A percentile compares a stretch with the other conserved stretches of the same genome.
Conservation (phyloP, 192 early-diverging fungal genomes). For the Coemansia aciculifera region DNA sequence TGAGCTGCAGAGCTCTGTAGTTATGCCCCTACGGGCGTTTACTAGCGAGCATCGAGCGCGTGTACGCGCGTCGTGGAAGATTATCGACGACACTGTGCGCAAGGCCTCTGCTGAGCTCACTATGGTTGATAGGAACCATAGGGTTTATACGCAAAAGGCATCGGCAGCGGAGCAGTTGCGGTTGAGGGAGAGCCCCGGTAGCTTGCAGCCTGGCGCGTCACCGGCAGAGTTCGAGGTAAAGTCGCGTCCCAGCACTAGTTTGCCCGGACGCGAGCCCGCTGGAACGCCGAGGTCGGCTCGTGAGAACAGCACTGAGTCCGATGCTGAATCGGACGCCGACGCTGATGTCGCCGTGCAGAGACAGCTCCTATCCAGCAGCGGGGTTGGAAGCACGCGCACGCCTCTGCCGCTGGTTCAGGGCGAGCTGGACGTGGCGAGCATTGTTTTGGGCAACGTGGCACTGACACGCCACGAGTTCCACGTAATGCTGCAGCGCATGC, state of each 20-base stretch:
- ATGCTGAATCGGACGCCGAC: constrained; percentile 25
- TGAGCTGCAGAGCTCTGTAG: constrained; percentile 47
- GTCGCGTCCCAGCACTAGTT: constrained; percentile 20
- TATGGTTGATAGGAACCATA: constrained; percentile 49
- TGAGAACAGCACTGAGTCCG: constrained; percentile 12
- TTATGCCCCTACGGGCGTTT: constrained; percentile 49
- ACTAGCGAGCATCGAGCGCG: constrained; percentile 50
- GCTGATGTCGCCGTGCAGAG: constrained; percentile 33
- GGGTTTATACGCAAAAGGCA: constrained; percentile 52
- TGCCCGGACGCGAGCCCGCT: constrained; percentile 3
- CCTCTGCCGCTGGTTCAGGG: constrained; percentile 26
- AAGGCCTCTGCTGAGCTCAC: constrained; percentile 38
- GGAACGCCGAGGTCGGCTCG: constrained; percentile 7
- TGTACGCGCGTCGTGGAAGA: constrained; percentile 47
- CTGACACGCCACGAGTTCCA: constrained; percentile 64
- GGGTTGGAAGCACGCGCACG: constrained; percentile 10
- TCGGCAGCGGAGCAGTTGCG: constrained; percentile 44
- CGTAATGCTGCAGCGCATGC: constrained; percentile 64
- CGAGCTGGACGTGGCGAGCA: constrained; percentile 48
- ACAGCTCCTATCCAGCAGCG: constrained; percentile 24
- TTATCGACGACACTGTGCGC: constrained; percentile 48
- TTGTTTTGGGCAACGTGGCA: constrained; percentile 59
- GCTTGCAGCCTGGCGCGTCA: constrained; percentile 16
- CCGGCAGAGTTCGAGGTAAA: constrained; percentile 43
- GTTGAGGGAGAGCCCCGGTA: constrained; percentile 20